Conservation (phyloP, 176 grass and related monocot genomes). For the Oryza australiensis region DNA sequence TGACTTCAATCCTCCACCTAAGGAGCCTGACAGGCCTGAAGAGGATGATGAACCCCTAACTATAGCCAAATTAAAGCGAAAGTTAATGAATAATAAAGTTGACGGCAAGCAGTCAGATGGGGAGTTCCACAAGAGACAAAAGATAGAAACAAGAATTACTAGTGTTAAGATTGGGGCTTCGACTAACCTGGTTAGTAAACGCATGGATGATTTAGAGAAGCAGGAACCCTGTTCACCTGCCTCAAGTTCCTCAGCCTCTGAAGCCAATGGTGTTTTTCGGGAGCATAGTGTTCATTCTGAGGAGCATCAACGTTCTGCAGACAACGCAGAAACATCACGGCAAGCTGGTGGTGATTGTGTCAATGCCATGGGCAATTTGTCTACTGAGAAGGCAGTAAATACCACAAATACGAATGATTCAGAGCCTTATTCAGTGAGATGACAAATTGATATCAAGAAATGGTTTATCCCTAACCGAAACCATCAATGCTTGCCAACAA, state of each 20-base stretch:
- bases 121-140: slow-evolving; percentile 53
- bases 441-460: slow-evolving; percentile 29
- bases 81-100: slow-evolving; percentile 9
- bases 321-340: slow-evolving; percentile 41
- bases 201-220: slow-evolving; percentile 42
- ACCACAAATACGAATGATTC: slow-evolving; percentile 52
- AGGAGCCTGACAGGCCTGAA: slow-evolving; percentile 53
- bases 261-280: slow-evolving; percentile 54
- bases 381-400: slow-evolving; percentile 60
- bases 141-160: slow-evolving; percentile 64
- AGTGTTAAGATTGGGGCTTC: slow-evolving; percentile 49
- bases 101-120: slow-evolving; percentile 54
- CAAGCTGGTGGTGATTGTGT: slow-evolving; percentile 46
- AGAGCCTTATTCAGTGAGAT: slow-evolving; percentile 86
- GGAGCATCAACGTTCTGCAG: slow-evolving; percentile 37
- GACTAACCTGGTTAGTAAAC: slow-evolving; percentile 32
- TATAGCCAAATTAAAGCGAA: slow-evolving; percentile 64
- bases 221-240: slow-evolving; percentile 19
- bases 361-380: slow-evolving; percentile 44
- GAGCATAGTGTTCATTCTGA: slow-evolving; percentile 39
- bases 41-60: slow-evolving; percentile 66
- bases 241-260: slow-evolving; percentile 19
- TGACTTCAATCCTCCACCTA: slow-evolving; percentile 90
- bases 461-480: slow-evolving; percentile 20
- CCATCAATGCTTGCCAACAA: slow-evolving; percentile 17